Base-by-base conservation (phyloP, 2,329 filamentous ascomycete species). In the Stemphylium lycopersici region DNA sequence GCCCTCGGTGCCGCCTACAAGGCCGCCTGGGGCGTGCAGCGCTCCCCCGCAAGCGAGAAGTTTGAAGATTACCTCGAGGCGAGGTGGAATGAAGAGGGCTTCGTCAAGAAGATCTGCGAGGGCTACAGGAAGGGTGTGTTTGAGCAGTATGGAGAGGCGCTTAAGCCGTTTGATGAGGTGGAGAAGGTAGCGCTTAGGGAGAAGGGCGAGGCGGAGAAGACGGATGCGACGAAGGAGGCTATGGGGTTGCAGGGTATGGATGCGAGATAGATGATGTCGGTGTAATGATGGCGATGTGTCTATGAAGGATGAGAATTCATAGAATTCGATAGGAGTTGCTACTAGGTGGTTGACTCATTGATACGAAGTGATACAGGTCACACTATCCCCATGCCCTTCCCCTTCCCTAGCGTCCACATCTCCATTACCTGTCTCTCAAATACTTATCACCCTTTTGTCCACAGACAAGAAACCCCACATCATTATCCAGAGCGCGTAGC, bases 1-100 rank as follows among this genome's bases (percentile, higher is more conserved):
- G 95, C 93, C 10, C 78, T 98, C 12, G 95, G 95, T 12, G 91
- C 91, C 6, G 93, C 93, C 22, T 97, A 98, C 78, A 98, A 98
- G 79, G 93, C 95, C 12, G 87, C 96, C 0, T 99, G 95, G 95
- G 92, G 90, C 1, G 81, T 91, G 50, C 91, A 95, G 80, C 80
- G 90, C 42, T 75, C 76, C 20, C 73, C 65, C 0, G 68, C 65
- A 0, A 69, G 78, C 2, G 87, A 96, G 83, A 90, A 84, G 3
- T 98, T 98, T 77, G 95, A 98, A 72, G 88, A 93, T 57, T 81
- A 96, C 60, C 88, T 99, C 58, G 91, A 89, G 6, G 80, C 80
- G 70, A 82, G 95, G 59, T 99, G 95, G 95, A 86, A 85, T 57
- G 93, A 96, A 77, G 87, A 89, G 62, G 87, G 87, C 0, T 91